Evolutionary conservation across 257 asterid species (phyloP), one percentile per base, ranked within the genome.

Genomic region (Scutellaria barbata): DNA sequence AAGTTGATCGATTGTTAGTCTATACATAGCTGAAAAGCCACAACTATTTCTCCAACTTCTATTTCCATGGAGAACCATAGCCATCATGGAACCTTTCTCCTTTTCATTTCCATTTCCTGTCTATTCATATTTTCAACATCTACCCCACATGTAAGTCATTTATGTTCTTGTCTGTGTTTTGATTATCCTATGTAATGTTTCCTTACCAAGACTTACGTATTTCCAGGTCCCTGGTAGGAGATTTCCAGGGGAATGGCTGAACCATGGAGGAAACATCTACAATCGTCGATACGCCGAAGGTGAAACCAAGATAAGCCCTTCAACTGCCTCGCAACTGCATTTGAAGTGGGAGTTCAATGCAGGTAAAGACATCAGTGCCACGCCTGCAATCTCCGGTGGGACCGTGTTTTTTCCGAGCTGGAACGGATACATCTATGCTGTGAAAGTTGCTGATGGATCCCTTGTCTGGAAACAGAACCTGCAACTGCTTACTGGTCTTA

Each of bases 201-300:
- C 5, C 2, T 58, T 58, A 11, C 41, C 41, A 58, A 2, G 14
- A 60, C 12, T 7, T 16, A 3, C 3, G 22, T 17, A 12, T 16
- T 17, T 10, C 18, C 68, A 37, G 65, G 20, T 22, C 10, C 14
- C 7, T 5, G 16, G 6, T 1, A 8, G 17, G 30, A 59, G 66
- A 35, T 37, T 39, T 30, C 6, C 52, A 3, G 72, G 42, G 41
- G 64, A 72, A 16, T 84, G 92, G 92, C 6, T 75, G 52, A 87
- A 79, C 79, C 93, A 85, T 42, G 90, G 92, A 3, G 90, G 85
- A 1, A 71, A 83, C 64, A 81, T 85, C 18, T 79, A 73, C 84
- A 87, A 87, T 78, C 75, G 72, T 8, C 74, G 90, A 65, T 56
- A 55, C 35, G 84, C 87, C 0, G 47, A 48, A 11, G 78, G 71